Percentiles rank a stretch among this genome's conserved stretches.
phyloP scores from a whole-genome alignment of 768 basidiomycete species.

The Sporobolomyces roseus region DNA sequence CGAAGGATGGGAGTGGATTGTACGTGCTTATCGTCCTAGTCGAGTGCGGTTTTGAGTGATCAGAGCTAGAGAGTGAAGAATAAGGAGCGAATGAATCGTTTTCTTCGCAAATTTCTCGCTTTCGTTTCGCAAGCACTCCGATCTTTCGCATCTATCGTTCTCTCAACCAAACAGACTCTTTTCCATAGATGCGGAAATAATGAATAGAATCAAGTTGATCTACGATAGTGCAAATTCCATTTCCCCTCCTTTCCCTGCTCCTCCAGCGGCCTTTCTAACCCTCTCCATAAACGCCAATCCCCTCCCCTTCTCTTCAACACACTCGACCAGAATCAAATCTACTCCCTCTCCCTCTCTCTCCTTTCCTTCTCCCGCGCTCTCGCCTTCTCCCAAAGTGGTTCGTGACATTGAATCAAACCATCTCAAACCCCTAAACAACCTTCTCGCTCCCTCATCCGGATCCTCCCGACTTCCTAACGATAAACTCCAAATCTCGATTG shows the following conservation, averaged over 20 bases:
- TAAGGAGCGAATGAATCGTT: too few species aligned
- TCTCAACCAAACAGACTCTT: too few species aligned
- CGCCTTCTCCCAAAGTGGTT: not conserved
- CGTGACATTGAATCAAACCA: conserved; percentile 58
- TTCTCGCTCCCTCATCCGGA: conserved; percentile 64
- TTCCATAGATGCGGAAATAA: too few species aligned
- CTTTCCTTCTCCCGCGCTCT: conserved; percentile 27
- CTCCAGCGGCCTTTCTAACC: conserved; percentile 79
- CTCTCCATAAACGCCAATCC: conserved; percentile 95
- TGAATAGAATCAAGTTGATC: too few species aligned
- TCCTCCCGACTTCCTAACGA: conserved; percentile 43
- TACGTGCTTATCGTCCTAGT: too few species aligned
- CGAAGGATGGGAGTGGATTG: too few species aligned
- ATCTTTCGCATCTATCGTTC: too few species aligned
- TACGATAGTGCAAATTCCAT: conserved; percentile 21
- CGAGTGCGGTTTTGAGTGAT: too few species aligned
- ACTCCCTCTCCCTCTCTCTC: conserved; percentile 58
- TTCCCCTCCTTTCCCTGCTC: conserved; percentile 44
- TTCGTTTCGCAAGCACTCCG: too few species aligned
- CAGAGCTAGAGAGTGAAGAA: too few species aligned
- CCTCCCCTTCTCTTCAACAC: conserved; percentile 70
- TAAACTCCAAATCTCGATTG: conserved; percentile 31
- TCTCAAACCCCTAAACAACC: conserved; percentile 81
- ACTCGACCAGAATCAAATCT: conserved; percentile 79
- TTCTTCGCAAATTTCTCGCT: too few species aligned